Conservation (phyloP, 306 rosid genomes). For the Geum urbanum region DNA sequence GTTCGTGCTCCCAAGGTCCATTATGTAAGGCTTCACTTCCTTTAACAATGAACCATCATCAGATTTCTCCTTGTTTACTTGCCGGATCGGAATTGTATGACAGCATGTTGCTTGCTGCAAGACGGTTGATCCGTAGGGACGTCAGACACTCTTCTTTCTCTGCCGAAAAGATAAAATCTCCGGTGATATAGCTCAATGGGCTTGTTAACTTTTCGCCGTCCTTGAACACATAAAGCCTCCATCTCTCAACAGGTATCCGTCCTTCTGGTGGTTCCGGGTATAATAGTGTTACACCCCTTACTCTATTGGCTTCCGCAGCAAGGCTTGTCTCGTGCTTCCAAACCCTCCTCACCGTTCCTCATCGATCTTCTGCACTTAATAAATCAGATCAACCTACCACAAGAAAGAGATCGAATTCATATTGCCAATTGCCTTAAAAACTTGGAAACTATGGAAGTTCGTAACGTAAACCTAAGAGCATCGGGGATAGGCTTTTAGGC, state of each 20-base stretch:
- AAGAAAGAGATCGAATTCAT: too few relatives aligned
- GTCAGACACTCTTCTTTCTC: slow-evolving; percentile 94
- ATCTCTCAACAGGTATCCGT: slow-evolving; percentile 65
- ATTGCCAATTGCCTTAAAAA: too few relatives aligned
- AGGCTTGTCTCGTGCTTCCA: slow-evolving; percentile 79
- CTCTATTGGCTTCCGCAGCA: slow-evolving; percentile 83
- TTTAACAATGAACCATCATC: slow-evolving; percentile 71
- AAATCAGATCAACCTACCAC: too few relatives aligned
- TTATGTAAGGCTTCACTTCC: slow-evolving; percentile 68
- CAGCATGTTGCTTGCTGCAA: slow-evolving; percentile 97
- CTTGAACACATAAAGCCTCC: slow-evolving; percentile 96
- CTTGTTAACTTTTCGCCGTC: slow-evolving; percentile 75
- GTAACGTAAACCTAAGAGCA: too few relatives aligned
- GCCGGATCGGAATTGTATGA: slow-evolving; percentile 80
- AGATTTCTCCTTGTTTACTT: slow-evolving; percentile 66
- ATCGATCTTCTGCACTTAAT: slow-evolving; percentile 31
- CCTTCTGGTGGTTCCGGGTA: slow-evolving; percentile 81
- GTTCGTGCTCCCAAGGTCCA: slow-evolving; percentile 99
- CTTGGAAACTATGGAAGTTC: too few relatives aligned
- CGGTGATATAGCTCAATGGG: slow-evolving; percentile 86
- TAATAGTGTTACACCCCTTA: slow-evolving; percentile 74
- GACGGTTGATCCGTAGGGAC: slow-evolving; percentile 95
- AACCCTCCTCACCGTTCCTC: slow-evolving; percentile 80
- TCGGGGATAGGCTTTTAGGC: too few relatives aligned
- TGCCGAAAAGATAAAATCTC: slow-evolving; percentile 93